phyloP scores from a whole-genome alignment of 306 rosid genomes.

The Pyrus pyrifolia region DNA sequence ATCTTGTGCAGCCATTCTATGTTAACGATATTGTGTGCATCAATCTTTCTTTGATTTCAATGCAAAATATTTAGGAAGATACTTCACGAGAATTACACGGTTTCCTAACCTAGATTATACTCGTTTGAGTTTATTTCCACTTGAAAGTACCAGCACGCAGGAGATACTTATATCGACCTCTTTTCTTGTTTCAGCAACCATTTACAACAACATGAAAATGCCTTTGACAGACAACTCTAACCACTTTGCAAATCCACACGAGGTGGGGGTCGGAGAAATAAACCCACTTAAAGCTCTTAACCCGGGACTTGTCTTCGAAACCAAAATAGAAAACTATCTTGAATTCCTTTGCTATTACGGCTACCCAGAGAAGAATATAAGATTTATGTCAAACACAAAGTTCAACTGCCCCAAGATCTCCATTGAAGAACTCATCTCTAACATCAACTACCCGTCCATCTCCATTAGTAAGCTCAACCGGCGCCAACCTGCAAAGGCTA shows the following conservation, averaged over 20 bases:
- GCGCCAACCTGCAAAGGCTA: conserved; percentile 24
- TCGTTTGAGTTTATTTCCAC: background rate
- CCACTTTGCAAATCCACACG: conserved; percentile 56
- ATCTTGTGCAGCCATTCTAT: background rate
- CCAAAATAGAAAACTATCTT: conserved; percentile 42
- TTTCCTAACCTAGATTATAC: background rate
- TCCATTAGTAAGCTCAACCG: conserved; percentile 50
- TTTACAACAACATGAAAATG: conserved; percentile 57
- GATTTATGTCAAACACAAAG: conserved; percentile 49
- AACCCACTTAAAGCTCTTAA: conserved; percentile 67
- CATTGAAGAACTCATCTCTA: conserved; percentile 60
- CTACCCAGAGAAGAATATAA: conserved; percentile 48
- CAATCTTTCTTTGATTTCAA: background rate
- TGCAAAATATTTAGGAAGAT: background rate
- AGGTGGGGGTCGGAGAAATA: conserved; percentile 81
- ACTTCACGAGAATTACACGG: background rate
- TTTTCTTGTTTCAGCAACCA: conserved; percentile 48
- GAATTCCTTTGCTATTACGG: conserved; percentile 76
- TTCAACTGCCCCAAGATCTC: conserved; percentile 64
- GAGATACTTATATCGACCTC: background rate
- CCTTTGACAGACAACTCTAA: conserved; percentile 65
- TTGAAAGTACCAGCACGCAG: background rate
- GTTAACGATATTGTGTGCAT: background rate
- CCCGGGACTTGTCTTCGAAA: conserved; percentile 84
- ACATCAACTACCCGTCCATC: conserved; percentile 80